phyloP scores from a whole-genome alignment of 108 stramenopile genomes.

The Cyclotella choctawhatcheeana region DNA sequence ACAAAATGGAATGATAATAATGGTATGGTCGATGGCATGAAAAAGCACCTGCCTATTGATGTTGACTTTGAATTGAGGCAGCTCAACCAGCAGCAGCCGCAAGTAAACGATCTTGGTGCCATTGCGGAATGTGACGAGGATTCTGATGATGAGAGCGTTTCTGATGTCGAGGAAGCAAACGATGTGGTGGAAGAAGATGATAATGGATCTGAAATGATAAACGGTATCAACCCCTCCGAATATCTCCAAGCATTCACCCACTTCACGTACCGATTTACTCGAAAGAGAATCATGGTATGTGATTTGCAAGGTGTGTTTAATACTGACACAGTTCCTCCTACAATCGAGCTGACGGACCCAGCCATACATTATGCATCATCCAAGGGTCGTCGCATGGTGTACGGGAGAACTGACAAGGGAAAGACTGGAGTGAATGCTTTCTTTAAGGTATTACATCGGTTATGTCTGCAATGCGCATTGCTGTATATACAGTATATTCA shows the following conservation, averaged over 20 bases:
- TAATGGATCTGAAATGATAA: not conserved
- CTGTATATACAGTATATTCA: no score
- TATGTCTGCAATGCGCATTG: no score
- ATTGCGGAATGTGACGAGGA: slow-evolving; percentile 49
- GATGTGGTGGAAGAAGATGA: not conserved
- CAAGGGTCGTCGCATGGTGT: slow-evolving; percentile 47
- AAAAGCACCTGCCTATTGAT: slow-evolving; percentile 38
- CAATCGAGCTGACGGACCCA: slow-evolving; percentile 69
- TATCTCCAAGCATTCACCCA: slow-evolving; percentile 62
- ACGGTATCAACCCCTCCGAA: slow-evolving; percentile 49
- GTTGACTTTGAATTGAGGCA: slow-evolving; percentile 44
- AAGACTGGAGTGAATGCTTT: slow-evolving; percentile 52
- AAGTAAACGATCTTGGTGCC: slow-evolving; percentile 21
- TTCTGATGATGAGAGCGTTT: slow-evolving; percentile 43
- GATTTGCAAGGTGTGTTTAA: slow-evolving; percentile 71
- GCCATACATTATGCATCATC: slow-evolving; percentile 59
- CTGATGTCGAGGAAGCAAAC: slow-evolving; percentile 31
- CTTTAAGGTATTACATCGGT: slow-evolving; percentile 51
- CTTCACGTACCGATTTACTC: slow-evolving; percentile 61
- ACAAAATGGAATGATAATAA: slow-evolving; percentile 67
- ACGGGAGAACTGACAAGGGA: slow-evolving; percentile 64
- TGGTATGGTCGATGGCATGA: slow-evolving; percentile 40
- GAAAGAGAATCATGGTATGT: slow-evolving; percentile 52
- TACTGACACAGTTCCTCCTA: slow-evolving; percentile 56
- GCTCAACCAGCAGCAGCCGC: slow-evolving; percentile 8